Percentiles rank a stretch among this genome's conserved stretches.
Conservation (phyloP, 768 basidiomycete genomes). For the Phlebiopsis flavidoalba region DNA sequence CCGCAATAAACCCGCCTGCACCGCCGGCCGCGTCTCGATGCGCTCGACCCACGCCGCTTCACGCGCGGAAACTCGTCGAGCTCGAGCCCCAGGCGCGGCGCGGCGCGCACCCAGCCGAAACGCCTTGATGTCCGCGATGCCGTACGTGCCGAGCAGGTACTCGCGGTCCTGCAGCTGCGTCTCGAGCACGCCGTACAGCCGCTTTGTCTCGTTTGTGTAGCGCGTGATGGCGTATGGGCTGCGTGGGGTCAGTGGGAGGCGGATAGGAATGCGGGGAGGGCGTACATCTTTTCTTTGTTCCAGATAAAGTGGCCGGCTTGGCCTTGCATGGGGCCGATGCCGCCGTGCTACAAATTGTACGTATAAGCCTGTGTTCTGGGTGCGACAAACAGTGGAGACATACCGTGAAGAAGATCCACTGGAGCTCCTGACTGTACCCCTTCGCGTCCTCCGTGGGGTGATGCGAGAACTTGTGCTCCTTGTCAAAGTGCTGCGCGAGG, state of each 20-base stretch:
- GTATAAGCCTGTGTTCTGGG: neutral
- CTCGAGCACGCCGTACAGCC: slow-evolving; percentile 81
- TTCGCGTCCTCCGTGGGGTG: slow-evolving; percentile 46
- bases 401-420: slow-evolving; percentile 86
- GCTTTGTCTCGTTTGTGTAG: slow-evolving; percentile 74
- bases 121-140: slow-evolving; percentile 68
- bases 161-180: slow-evolving; percentile 64
- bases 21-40: neutral
- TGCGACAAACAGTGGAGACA: slow-evolving; percentile 12
- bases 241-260: neutral
- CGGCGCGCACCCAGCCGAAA: slow-evolving; percentile 52
- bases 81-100: slow-evolving; percentile 43
- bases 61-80: slow-evolving; percentile 48
- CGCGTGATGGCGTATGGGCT: slow-evolving; percentile 57
- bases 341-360: slow-evolving; percentile 52
- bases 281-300: slow-evolving; percentile 11
- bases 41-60: slow-evolving; percentile 32
- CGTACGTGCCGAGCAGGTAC: slow-evolving; percentile 71
- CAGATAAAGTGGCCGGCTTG: slow-evolving; percentile 33
- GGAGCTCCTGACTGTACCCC: slow-evolving; percentile 65
- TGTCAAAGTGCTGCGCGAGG: slow-evolving; percentile 77
- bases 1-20: neutral
- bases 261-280: neutral
- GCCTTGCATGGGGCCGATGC: slow-evolving; percentile 86
- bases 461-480: slow-evolving; percentile 62